Conservation (phyloP, 306 rosid genomes). For the Carpinus viminea region DNA sequence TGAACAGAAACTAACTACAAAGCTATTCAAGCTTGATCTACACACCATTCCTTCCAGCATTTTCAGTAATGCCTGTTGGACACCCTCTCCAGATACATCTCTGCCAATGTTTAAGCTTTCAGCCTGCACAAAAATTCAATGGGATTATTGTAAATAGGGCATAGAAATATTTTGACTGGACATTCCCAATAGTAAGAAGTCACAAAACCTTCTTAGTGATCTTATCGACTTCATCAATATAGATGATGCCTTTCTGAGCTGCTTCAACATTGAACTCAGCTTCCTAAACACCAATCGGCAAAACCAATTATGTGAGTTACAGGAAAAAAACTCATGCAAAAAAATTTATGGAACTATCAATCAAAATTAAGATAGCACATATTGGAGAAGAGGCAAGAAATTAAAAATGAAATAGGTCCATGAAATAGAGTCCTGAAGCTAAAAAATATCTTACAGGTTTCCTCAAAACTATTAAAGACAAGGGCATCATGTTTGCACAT, state of each 20-base stretch:
- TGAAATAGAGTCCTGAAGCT: too few species aligned
- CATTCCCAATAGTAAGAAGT: neutral
- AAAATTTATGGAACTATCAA: neutral
- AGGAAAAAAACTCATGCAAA: neutral
- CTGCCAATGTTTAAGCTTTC: constrained; percentile 61
- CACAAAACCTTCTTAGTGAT: constrained; percentile 62
- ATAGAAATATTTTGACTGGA: neutral
- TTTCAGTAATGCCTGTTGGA: constrained; percentile 76
- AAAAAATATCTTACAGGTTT: neutral
- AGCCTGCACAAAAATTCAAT: constrained; percentile 38
- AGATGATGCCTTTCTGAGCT: constrained; percentile 72
- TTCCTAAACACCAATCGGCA: constrained; percentile 50
- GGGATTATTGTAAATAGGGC: neutral
- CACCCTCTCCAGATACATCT: constrained; percentile 85
- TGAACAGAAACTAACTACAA: neutral
- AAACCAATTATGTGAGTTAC: neutral
- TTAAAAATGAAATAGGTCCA: too few species aligned
- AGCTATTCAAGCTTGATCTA: constrained; percentile 15
- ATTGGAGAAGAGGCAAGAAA: neutral
- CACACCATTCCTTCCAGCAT: constrained; percentile 82
- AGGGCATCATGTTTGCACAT: neutral
- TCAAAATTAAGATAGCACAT: neutral
- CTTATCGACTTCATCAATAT: constrained; percentile 78
- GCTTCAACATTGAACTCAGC: constrained; percentile 70
- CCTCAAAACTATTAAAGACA: neutral